Evolutionary conservation across 768 basidiomycete genomes (phyloP), one percentile per base, ranked within the genome.

Genomic region (Leucocoprinus sp.): DNA sequence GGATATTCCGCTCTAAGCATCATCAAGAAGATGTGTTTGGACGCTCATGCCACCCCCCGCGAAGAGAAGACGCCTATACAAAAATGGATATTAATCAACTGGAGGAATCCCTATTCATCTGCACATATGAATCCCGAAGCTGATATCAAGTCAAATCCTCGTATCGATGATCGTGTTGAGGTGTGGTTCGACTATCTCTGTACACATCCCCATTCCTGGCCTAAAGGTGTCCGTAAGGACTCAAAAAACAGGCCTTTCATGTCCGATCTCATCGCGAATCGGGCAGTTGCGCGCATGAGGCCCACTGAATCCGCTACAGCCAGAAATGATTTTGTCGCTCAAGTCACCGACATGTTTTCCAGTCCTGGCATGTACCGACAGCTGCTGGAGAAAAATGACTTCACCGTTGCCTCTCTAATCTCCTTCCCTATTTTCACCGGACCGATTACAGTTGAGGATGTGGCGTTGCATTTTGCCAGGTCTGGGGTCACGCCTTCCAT

Each of bases 261-360:
- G 31, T 55, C 62, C 5, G 72, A 74, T 53, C 65, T 74, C 55
- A 65, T 61, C 42, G 72, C 72, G 1, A 72, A 69, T 54, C 66
- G 72, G 24, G 65, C 57, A n/a, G 66, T 74, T 14, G 72, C 72
- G 6, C 69, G 69, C n/a, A 68, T 74, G 21, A 65, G 71, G 29
- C 72, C 72, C 2, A 38, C 37, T 8, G 48, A 60, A 9, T 37
- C 33, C 18, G 39, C 40, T 11, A 14, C 46, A 6, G 18, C 28
- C 24, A 48, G 46, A 40, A 58, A 64, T 22, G 56, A 62, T 43
- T 52, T 57, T 0, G 59, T 53, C 24, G 64, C 64, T 19, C 29
- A 37, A 23, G 66, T 64, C 8, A 66, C 62, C 12, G 63, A 65
- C 44, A 55, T 73, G 47, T 71, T 73, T 53, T 63, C 69, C 8